These are phyloP conservation scores for Apophysomyces trapeziformis DNA, from an alignment of 371 early-diverging fungal genomes.

Conservation along the genomic window DNA sequence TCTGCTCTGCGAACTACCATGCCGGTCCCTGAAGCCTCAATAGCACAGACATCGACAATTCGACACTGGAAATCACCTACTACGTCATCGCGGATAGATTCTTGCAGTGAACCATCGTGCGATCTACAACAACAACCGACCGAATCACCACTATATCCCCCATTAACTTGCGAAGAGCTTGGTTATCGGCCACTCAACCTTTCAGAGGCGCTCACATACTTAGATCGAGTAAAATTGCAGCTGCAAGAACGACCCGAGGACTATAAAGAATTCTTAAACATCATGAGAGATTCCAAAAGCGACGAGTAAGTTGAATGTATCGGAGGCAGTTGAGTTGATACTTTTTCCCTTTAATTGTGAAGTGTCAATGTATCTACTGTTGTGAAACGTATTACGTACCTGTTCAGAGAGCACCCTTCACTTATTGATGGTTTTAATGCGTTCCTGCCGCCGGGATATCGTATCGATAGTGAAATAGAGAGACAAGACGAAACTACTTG, in stretches of 20 bases:
- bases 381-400: constrained; percentile 90
- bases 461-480: constrained; percentile 49
- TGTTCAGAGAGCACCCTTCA: constrained; percentile 91
- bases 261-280: constrained; percentile 94
- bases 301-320: constrained; percentile 62
- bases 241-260: constrained; percentile 88
- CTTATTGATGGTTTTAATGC: constrained; percentile 98
- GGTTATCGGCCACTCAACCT: constrained; percentile 44
- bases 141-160: background rate
- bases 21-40: constrained; percentile 1
- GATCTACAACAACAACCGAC: constrained; percentile 1
- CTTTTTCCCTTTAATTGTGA: background rate
- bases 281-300: constrained; percentile 98
- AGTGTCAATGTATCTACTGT: constrained; percentile 69
- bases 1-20: constrained; percentile 1
- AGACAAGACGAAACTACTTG: constrained; percentile 59
- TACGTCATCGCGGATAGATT: background rate
- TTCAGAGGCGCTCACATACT: constrained; percentile 92
- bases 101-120: background rate
- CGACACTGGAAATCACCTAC: background rate
- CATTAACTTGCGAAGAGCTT: constrained; percentile 3
- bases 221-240: constrained; percentile 93
- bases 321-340: background rate
- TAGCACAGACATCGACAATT: background rate
- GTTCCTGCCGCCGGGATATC: constrained; percentile 96